Conservation (phyloP, 2,329 filamentous ascomycete genomes). For the Pseudodiploospora longispora region DNA sequence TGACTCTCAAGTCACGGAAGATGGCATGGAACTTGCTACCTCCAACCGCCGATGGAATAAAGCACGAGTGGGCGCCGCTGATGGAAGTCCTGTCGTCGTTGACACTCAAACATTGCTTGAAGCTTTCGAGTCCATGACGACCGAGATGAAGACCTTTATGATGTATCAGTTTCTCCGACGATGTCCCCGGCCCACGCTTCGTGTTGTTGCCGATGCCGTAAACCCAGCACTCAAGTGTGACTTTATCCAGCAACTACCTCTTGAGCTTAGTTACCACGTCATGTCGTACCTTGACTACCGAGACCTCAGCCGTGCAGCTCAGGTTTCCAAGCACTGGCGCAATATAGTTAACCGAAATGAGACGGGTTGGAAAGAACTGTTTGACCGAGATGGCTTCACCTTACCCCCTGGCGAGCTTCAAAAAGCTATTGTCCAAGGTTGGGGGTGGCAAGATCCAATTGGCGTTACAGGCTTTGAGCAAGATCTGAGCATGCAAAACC, state of each 20-base stretch:
- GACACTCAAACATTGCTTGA: conserved; percentile 84
- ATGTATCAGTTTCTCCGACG: conserved; percentile 92
- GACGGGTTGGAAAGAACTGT: conserved; percentile 87
- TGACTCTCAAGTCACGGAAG: conserved; percentile 32
- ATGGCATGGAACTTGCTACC: conserved; percentile 11
- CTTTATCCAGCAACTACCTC: conserved; percentile 74
- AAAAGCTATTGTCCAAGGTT: conserved; percentile 80
- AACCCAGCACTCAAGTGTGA: conserved; percentile 94
- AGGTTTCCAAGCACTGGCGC: conserved; percentile 92
- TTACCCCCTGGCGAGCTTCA: conserved; percentile 76
- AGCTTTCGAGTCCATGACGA: conserved; percentile 82
- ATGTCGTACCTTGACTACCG: conserved; percentile 77
- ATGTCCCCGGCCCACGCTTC: conserved; percentile 79
- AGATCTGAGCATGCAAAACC: conserved; percentile 60
- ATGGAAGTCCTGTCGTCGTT: conserved; percentile 40
- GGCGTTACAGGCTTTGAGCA: conserved; percentile 68
- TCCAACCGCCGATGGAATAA: background rate
- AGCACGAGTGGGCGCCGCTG: background rate
- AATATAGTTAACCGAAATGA: conserved; percentile 87
- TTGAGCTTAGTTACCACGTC: conserved; percentile 81
- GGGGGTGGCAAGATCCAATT: conserved; percentile 92
- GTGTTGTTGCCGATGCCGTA: conserved; percentile 82
- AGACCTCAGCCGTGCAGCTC: conserved; percentile 82
- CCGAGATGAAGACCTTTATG: conserved; percentile 87
- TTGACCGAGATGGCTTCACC: conserved; percentile 74